Base-by-base conservation (phyloP, 305 asterid species). In the Plantago coronopus region DNA sequence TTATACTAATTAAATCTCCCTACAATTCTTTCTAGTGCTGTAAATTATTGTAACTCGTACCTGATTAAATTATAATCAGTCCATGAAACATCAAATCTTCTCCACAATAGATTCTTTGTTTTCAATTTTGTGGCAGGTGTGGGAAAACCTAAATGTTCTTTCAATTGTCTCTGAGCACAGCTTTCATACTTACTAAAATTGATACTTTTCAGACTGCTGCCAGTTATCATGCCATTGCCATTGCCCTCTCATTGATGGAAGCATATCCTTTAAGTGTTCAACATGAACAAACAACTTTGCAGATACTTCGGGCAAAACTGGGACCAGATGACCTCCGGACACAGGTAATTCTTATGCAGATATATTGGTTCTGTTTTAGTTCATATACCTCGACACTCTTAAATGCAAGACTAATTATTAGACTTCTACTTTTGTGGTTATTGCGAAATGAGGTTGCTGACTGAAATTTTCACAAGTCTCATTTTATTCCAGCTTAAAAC, bases 241-340 rank as follows among this genome's bases (percentile, higher is more conserved):
- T 93, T 69, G 99, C 99, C 59, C 91, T 93, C 65, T 93, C 99
- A 29, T 79, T 93, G 95, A 93, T 89, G 99, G 99, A 93, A 79
- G 99, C 99, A 66, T 93, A 87, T 73, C 96, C 99, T 48, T 79
- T 93, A 71, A 93, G 99, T 72, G 97, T 93, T 80, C 97, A 93
- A 81, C 99, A 93, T 59, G 98, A 93, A 72, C 98, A 93, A 71
- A 93, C 97, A 69, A 93, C 97, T 64, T 80, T 93, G 73, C 95
- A 87, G 74, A 93, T 93, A 66, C 88, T 93, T 67, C 80, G 95
- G 56, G 85, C 95, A 62, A 93, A 93, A 89, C 91, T 93, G 63
- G 98, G 98, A 68, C 87, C 89, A 25, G 98, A 93, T 72, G 98
- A 93, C 73, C 97, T 89, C 69, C 95, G 98, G 53, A 89, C 98